These are phyloP conservation scores for Panicum virgatum DNA, from an alignment of 202 grass and related monocot genomes.

Conservation along the genomic window DNA sequence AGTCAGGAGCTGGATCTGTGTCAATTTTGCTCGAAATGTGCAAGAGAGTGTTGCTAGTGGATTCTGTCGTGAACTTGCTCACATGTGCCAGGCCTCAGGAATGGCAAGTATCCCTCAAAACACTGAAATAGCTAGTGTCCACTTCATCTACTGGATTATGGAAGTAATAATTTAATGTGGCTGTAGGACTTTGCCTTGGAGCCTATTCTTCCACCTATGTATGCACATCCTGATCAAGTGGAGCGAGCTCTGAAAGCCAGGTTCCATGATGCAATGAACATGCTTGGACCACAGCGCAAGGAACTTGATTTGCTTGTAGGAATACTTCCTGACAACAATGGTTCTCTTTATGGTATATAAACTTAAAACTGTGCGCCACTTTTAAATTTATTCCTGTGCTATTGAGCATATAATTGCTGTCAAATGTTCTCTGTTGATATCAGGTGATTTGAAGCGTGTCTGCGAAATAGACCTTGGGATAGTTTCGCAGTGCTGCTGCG, in stretches of 20 bases:
- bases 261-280: constrained; percentile 60
- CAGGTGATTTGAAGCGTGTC: constrained; percentile 90
- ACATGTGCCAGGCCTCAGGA: constrained; percentile 87
- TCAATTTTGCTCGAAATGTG: constrained; percentile 84
- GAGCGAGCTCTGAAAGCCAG: constrained; percentile 56
- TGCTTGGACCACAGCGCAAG: constrained; percentile 52
- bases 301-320: constrained; percentile 84
- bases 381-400: background rate
- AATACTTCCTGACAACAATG: constrained; percentile 89
- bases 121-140: background rate
- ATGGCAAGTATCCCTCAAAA: constrained; percentile 64
- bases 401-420: background rate
- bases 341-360: constrained; percentile 85
- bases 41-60: constrained; percentile 55
- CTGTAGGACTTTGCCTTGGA: constrained; percentile 67
- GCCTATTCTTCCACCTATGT: constrained; percentile 63
- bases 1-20: constrained; percentile 88
- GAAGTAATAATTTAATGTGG: constrained; percentile 12
- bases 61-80: constrained; percentile 78
- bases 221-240: constrained; percentile 66
- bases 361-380: background rate
- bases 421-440: background rate
- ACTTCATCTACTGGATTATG: constrained; percentile 24
- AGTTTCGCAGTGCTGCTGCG: constrained; percentile 78
- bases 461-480: constrained; percentile 93